Base-by-base conservation (phyloP, 2,329 filamentous ascomycete species). In the Microthyrium microscopicum region DNA sequence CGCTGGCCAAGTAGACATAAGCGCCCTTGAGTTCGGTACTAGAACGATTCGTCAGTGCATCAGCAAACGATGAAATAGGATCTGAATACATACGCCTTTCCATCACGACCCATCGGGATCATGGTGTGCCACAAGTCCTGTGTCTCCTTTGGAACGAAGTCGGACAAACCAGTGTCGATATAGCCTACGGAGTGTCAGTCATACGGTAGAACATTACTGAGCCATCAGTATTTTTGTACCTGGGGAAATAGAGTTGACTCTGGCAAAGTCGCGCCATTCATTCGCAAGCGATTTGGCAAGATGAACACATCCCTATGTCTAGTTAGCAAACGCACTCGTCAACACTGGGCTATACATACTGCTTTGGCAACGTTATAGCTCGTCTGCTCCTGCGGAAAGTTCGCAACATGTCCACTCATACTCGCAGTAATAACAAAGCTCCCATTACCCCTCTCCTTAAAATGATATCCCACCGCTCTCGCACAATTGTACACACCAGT, bases 401-500 rank as follows among this genome's bases (percentile, higher is more conserved):
- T 87, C 66, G 84, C 80, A 42, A 87, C 73, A 58, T 73, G 71
- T 43, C 79, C 81, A 31, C 77, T 82, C 79, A 87, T 77, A 44
- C 64, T 70, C n/a, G 72, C 63, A 25, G 73, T 78, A 52, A 76
- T 71, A 54, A 78, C 61, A 50, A 77, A 66, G 40, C 64, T 70
- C 31, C 73, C 73, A 4, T 51, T 56, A 3, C 56, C 55, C 31
- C 61, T 56, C 18, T 45, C 42, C 38, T 57, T 55, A 15, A 31
- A 36, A 19, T 31, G 27, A 18, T 20, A 13, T 19, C 84, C 85
- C n/a, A 82, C 80, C 15, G 82, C 82, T 61, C 87, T 81, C 18
- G 83, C 82, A 41, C 82, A 91, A 64, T 80, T 87, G 56, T 78
- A 83, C 25, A 77, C 77, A 9, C 84, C 85, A n/a, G 74, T 89